phyloP scores from a whole-genome alignment of 2,329 filamentous ascomycete genomes.

The Penicillium capsulatum region DNA sequence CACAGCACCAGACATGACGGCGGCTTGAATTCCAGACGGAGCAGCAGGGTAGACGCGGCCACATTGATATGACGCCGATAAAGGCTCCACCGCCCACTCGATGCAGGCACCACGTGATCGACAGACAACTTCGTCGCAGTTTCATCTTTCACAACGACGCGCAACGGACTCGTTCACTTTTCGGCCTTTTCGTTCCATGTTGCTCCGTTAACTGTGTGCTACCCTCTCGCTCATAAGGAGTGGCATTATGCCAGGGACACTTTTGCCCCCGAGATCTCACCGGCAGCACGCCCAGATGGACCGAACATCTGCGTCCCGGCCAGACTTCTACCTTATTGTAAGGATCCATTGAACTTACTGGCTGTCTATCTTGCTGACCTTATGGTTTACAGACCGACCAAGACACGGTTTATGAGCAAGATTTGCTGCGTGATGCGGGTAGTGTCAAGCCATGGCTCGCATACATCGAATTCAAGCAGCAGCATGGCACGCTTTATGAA shows the following conservation, averaged over 20 bases:
- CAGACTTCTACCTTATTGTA: constrained; percentile 46
- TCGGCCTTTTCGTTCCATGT: constrained; percentile 24
- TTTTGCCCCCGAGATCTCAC: constrained; percentile 45
- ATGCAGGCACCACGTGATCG: constrained; percentile 26
- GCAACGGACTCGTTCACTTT: constrained; percentile 21
- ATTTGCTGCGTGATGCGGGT: constrained; percentile 78
- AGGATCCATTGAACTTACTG: constrained; percentile 20
- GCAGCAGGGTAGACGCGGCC: constrained; percentile 16
- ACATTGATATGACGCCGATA: constrained; percentile 32
- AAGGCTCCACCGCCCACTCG: constrained; percentile 24
- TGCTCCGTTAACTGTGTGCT: constrained; percentile 31
- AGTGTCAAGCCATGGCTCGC: constrained; percentile 92
- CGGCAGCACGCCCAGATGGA: constrained; percentile 44
- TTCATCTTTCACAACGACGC: constrained; percentile 24
- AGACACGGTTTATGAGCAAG: constrained; percentile 94
- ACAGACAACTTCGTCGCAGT: constrained; percentile 25
- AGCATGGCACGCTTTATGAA: constrained; percentile 78
- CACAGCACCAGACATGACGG: constrained; percentile 37
- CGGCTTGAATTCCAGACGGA: constrained; percentile 13
- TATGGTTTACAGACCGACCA: constrained; percentile 63
- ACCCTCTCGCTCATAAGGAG: constrained; percentile 37
- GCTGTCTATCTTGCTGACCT: constrained; percentile 28
- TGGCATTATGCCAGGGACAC: constrained; percentile 49
- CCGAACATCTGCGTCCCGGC: constrained; percentile 39
- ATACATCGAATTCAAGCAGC: constrained; percentile 86